Conservation (phyloP, 2,329 filamentous ascomycete genomes). For the Shiraia sp. region DNA sequence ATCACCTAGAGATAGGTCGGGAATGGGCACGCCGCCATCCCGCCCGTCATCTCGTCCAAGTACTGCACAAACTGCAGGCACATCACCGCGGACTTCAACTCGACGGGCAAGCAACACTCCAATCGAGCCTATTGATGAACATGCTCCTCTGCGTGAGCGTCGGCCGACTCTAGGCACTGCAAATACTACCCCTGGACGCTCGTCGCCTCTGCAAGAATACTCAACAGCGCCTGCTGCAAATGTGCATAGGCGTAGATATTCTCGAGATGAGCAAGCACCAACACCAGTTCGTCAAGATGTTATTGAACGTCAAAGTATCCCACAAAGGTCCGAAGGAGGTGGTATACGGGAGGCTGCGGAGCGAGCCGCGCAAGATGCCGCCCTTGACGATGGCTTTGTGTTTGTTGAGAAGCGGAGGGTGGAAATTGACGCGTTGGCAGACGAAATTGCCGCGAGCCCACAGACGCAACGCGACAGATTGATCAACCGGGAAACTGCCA, state of each 20-base stretch:
- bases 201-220: slow-evolving; percentile 43
- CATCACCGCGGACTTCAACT: slow-evolving; percentile 28
- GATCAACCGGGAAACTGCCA: slow-evolving; percentile 61
- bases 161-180: slow-evolving; percentile 50
- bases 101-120: slow-evolving; percentile 42
- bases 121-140: slow-evolving; percentile 37
- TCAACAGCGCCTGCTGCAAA: slow-evolving; percentile 40
- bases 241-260: slow-evolving; percentile 66
- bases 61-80: slow-evolving; percentile 30
- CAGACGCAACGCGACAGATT: slow-evolving; percentile 54
- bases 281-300: slow-evolving; percentile 55
- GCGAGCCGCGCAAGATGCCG: slow-evolving; percentile 79
- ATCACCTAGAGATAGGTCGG: slow-evolving; percentile 36
- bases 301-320: slow-evolving; percentile 48
- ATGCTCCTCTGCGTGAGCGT: slow-evolving; percentile 45
- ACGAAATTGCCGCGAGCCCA: slow-evolving; percentile 87
- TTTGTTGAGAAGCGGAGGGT: slow-evolving; percentile 93
- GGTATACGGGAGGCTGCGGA: slow-evolving; percentile 57
- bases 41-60: slow-evolving; percentile 38
- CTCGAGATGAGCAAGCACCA: slow-evolving; percentile 49
- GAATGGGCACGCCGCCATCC: slow-evolving; percentile 37
- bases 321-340: slow-evolving; percentile 44
- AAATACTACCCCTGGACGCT: slow-evolving; percentile 51
- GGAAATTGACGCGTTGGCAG: slow-evolving; percentile 95
- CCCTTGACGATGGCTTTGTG: slow-evolving; percentile 92